A percentile compares a stretch with the other conserved stretches of the same genome.
phyloP scores from a whole-genome alignment of 768 basidiomycete species.

The Mycena sanguinolenta region DNA sequence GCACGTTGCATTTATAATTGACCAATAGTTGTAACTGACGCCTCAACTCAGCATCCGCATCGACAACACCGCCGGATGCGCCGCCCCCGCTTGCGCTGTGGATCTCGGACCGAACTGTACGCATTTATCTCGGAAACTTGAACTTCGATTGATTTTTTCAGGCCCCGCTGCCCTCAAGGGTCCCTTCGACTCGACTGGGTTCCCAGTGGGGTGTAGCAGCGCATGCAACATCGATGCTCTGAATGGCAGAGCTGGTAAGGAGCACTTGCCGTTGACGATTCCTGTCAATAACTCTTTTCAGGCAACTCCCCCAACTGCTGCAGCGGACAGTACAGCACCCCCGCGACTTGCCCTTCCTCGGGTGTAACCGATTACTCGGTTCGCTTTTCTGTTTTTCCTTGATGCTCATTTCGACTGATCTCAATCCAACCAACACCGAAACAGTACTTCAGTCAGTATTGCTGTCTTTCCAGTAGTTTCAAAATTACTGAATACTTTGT shows the following conservation, averaged over 20 bases:
- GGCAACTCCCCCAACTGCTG: conserved; percentile 22
- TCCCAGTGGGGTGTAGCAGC: background rate
- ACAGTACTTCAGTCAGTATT: background rate
- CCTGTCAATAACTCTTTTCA: background rate
- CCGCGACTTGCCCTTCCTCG: conserved; percentile 58
- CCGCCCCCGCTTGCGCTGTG: conserved; percentile 18
- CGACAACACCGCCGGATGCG: conserved; percentile 2
- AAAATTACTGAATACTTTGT: background rate
- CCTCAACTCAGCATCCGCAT: conserved; percentile 9
- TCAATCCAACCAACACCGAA: no score
- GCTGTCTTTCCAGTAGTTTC: background rate
- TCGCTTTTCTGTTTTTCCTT: no score
- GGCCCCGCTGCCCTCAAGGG: background rate
- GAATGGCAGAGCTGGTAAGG: background rate
- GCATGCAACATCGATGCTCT: background rate
- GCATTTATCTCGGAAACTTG: background rate
- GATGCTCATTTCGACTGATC: no score
- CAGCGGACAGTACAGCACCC: conserved; percentile 38
- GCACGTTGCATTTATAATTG: no score
- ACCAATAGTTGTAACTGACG: no score
- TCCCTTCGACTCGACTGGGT: background rate
- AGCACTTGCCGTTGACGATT: background rate
- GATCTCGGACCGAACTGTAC: conserved; percentile 34
- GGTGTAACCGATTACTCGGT: conserved; percentile 53
- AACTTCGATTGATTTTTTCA: background rate